These are phyloP conservation scores for Artemisia tridentata DNA, from an alignment of 129 eudicot species.

Conservation along the genomic window DNA sequence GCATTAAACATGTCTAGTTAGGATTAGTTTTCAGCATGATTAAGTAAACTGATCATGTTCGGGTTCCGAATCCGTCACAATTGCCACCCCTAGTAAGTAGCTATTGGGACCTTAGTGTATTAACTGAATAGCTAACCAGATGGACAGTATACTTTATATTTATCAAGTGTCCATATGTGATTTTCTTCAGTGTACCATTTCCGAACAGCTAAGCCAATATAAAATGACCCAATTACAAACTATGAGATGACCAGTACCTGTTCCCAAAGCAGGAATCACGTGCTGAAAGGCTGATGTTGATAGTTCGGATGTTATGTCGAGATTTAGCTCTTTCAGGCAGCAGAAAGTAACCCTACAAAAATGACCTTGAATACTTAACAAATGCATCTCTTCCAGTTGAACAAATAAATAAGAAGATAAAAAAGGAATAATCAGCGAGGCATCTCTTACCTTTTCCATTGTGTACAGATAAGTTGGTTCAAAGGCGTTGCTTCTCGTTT, in stretches of 20 bases:
- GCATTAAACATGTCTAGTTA: no score
- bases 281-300: constrained; percentile 88
- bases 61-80: no score
- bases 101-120: not conserved
- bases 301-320: constrained; percentile 71
- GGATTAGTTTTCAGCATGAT: no score
- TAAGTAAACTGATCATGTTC: no score
- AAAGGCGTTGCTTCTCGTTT: constrained; percentile 71
- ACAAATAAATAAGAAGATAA: constrained; percentile 2
- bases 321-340: constrained; percentile 81
- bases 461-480: constrained; percentile 91
- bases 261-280: constrained; percentile 95
- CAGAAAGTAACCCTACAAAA: constrained; percentile 77
- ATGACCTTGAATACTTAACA: constrained; percentile 3
- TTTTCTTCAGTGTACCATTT: no score
- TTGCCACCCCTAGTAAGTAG: no score
- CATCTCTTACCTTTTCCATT: constrained; percentile 69
- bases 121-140: constrained; percentile 17
- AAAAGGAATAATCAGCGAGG: constrained; percentile 1
- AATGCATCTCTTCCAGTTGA: not conserved
- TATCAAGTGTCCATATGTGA: no score
- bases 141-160: not conserved
- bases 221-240: constrained; percentile 7
- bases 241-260: constrained; percentile 46
- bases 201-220: constrained; percentile 1